phyloP scores from a whole-genome alignment of 306 rosid genomes.

The Astragalus glycyphyllos region DNA sequence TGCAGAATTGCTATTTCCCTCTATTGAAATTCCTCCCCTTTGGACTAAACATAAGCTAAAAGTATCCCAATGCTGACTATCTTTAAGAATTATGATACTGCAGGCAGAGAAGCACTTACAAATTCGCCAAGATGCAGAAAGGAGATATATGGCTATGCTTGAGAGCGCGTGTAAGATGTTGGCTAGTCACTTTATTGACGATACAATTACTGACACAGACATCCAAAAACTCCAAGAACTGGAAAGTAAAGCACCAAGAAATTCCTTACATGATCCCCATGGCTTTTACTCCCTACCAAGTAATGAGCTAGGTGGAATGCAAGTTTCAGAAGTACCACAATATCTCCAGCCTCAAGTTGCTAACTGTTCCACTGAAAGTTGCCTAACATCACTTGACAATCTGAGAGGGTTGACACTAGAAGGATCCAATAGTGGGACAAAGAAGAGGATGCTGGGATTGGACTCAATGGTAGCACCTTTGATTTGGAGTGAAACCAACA shows the following conservation, averaged over 20 bases:
- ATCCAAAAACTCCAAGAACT: constrained; percentile 61
- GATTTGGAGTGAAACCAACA: constrained; percentile 76
- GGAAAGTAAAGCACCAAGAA: constrained; percentile 57
- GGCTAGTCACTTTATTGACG: constrained; percentile 81
- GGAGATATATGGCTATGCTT: constrained; percentile 85
- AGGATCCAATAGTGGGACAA: constrained; percentile 69
- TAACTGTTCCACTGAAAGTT: constrained; percentile 85
- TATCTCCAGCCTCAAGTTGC: constrained; percentile 67
- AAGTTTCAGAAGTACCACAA: constrained; percentile 56
- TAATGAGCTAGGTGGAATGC: constrained; percentile 54
- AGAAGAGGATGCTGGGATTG: constrained; percentile 60
- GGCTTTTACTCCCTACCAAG: constrained; percentile 62
- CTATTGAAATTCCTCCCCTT: no score
- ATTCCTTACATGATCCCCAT: constrained; percentile 55
- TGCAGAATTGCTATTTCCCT: no score
- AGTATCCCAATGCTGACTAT: constrained; percentile 40
- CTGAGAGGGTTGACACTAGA: constrained; percentile 71
- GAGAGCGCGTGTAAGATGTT: constrained; percentile 98
- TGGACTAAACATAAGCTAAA: neutral
- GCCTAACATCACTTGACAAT: constrained; percentile 88
- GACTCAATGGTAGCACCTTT: constrained; percentile 64
- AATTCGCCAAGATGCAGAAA: constrained; percentile 94
- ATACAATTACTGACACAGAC: constrained; percentile 57
- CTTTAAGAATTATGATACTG: constrained; percentile 42
- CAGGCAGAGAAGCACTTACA: constrained; percentile 99